phyloP scores from a whole-genome alignment of 2,329 filamentous ascomycete species.

The Cercospora beticola region DNA sequence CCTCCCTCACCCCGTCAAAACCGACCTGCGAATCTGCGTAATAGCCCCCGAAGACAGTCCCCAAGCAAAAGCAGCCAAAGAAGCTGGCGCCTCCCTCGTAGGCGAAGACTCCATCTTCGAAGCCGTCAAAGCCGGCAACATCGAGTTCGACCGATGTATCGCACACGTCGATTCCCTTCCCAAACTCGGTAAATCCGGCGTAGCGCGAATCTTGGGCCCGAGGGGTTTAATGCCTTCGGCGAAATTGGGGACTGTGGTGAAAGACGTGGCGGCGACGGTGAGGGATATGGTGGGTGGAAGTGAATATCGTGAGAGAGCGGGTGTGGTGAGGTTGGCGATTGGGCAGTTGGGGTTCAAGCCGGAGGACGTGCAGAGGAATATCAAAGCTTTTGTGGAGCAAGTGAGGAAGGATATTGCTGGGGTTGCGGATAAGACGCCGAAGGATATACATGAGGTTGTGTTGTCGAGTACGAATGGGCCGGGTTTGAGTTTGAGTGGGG shows the following conservation, averaged over 20 bases:
- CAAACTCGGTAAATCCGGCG: conserved; percentile 74
- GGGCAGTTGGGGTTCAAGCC: conserved; percentile 88
- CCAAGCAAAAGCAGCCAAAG: conserved; percentile 69
- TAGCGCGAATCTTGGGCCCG: conserved; percentile 82
- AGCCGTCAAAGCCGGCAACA: conserved; percentile 69
- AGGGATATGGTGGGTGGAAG: conserved; percentile 79
- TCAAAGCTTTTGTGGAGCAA: conserved; percentile 71
- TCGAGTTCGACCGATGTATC: conserved; percentile 86
- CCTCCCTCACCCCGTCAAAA: conserved; percentile 86
- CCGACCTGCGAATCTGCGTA: conserved; percentile 83
- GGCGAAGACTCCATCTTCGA: conserved; percentile 87
- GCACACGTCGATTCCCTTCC: conserved; percentile 77
- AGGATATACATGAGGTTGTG: conserved; percentile 74
- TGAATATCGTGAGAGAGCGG: conserved; percentile 81
- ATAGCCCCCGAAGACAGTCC: conserved; percentile 81
- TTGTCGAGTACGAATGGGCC: conserved; percentile 85
- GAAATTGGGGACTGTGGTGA: conserved; percentile 86
- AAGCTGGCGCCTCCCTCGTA: conserved; percentile 76
- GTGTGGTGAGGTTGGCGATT: conserved; percentile 83
- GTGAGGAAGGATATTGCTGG: conserved; percentile 74
- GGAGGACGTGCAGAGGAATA: conserved; percentile 79
- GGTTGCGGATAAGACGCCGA: conserved; percentile 63
- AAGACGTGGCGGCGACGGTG: conserved; percentile 72
- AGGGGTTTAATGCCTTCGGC: conserved; percentile 87
- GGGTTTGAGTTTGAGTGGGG: conserved; percentile 81